Percentiles rank a stretch among this genome's conserved stretches.
phyloP scores from a whole-genome alignment of 176 grass and related monocot species.

The Triticum dicoccoides region DNA sequence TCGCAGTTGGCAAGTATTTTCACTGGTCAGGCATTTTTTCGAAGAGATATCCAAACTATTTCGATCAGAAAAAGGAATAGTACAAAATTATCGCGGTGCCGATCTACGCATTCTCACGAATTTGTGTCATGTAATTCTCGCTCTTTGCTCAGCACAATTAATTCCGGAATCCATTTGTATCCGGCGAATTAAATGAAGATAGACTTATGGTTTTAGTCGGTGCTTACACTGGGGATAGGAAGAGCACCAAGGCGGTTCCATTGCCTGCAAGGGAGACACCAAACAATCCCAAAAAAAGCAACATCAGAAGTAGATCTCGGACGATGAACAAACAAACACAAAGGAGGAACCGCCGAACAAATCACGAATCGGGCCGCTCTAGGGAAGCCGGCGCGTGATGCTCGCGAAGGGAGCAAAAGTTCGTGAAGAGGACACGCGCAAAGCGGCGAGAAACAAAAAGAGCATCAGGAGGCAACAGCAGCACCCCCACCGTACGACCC shows the following conservation, averaged over 20 bases:
- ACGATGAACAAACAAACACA: not conserved
- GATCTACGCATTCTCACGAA: not conserved
- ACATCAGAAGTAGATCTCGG: not conserved
- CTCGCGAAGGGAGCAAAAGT: not conserved
- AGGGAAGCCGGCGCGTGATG: not conserved
- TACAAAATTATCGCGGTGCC: not conserved
- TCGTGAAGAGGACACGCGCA: not conserved
- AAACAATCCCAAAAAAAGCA: not conserved
- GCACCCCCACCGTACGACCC: not conserved
- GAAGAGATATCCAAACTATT: too few relatives aligned
- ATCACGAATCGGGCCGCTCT: not conserved
- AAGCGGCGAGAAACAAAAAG: not conserved
- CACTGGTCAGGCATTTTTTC: too few relatives aligned
- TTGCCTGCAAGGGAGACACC: constrained; percentile 57
- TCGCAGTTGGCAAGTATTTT: not conserved
- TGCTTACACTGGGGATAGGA: constrained; percentile 90
- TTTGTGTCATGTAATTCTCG: not conserved
- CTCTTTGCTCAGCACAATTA: not conserved
- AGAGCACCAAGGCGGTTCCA: constrained; percentile 81
- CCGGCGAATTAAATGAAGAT: not conserved
- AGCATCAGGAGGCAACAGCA: not conserved
- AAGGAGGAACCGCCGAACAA: not conserved
- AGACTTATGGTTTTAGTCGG: not conserved
- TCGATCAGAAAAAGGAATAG: too few relatives aligned
- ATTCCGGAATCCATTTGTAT: not conserved